phyloP scores from a whole-genome alignment of 805 yeast species.

The Suhomyces sp. region DNA sequence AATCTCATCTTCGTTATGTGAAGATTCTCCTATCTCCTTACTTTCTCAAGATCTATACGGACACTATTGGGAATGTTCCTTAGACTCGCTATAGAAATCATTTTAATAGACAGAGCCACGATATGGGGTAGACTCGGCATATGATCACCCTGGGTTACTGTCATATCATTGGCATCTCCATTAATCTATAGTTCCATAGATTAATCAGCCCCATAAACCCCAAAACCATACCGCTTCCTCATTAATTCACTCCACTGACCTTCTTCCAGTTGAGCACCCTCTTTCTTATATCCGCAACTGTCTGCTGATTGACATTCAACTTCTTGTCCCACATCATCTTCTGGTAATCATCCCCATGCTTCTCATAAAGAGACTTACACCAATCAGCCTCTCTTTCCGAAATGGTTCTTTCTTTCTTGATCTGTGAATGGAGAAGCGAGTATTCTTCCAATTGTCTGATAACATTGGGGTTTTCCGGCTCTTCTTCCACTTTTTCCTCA shows the following conservation, averaged over 20 bases:
- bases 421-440: constrained; percentile 44
- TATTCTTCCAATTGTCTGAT: constrained; percentile 65
- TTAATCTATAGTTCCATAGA: too few relatives aligned
- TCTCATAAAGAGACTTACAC: constrained; percentile 61
- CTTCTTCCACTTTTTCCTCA: constrained; percentile 20
- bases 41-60: too few relatives aligned
- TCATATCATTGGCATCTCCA: too few relatives aligned
- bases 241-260: constrained; percentile 27
- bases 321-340: constrained; percentile 93
- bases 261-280: constrained; percentile 72
- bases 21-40: too few relatives aligned
- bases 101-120: too few relatives aligned
- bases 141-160: too few relatives aligned
- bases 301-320: constrained; percentile 77
- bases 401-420: constrained; percentile 52
- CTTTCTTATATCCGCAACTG: constrained; percentile 78
- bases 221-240: too few relatives aligned
- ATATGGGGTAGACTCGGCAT: too few relatives aligned
- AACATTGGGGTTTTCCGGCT: constrained; percentile 49
- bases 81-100: too few relatives aligned
- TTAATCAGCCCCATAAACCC: too few relatives aligned
- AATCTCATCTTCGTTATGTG: too few relatives aligned
- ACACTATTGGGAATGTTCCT: too few relatives aligned
- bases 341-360: constrained; percentile 84
- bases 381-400: constrained; percentile 76